A percentile compares a stretch with the other conserved stretches of the same genome.
phyloP scores from a whole-genome alignment of 179 eudicot genomes.

The Silene vulgaris region DNA sequence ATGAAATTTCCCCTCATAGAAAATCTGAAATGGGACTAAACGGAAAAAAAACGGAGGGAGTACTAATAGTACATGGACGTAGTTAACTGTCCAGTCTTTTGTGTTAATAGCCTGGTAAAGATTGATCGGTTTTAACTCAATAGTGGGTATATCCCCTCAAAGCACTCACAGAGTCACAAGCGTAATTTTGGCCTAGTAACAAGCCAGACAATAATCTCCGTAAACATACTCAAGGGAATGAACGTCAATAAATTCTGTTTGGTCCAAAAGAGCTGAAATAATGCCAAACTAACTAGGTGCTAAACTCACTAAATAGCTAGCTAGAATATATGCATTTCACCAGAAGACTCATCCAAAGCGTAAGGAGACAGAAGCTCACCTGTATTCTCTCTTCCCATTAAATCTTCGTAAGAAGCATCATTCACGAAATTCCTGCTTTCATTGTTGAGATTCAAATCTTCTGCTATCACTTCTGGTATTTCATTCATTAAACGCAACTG shows the following conservation, averaged over 20 bases:
- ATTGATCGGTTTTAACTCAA: not conserved
- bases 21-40: not conserved
- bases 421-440: slow-evolving; percentile 5
- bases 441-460: slow-evolving; percentile 16
- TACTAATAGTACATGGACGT: not conserved
- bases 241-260: not conserved
- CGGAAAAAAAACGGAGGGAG: not conserved
- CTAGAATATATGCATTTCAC: not conserved
- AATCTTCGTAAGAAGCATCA: slow-evolving; percentile 1
- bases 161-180: not conserved
- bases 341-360: not conserved
- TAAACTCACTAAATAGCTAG: not conserved
- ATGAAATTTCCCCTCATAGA: not conserved
- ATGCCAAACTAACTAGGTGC: not conserved
- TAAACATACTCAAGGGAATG: not conserved
- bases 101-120: not conserved
- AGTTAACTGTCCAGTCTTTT: not conserved
- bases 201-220: not conserved
- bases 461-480: slow-evolving; percentile 33
- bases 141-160: not conserved
- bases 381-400: slow-evolving; percentile 13
- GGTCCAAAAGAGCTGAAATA: not conserved
- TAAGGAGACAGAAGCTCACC: slow-evolving; percentile 19
- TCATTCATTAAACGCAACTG: slow-evolving; percentile 25
- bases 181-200: not conserved